Percentiles rank a stretch among this genome's conserved stretches.
Conservation (phyloP, 2,329 filamentous ascomycete species). For the Lasiodiplodia gonubiensis region DNA sequence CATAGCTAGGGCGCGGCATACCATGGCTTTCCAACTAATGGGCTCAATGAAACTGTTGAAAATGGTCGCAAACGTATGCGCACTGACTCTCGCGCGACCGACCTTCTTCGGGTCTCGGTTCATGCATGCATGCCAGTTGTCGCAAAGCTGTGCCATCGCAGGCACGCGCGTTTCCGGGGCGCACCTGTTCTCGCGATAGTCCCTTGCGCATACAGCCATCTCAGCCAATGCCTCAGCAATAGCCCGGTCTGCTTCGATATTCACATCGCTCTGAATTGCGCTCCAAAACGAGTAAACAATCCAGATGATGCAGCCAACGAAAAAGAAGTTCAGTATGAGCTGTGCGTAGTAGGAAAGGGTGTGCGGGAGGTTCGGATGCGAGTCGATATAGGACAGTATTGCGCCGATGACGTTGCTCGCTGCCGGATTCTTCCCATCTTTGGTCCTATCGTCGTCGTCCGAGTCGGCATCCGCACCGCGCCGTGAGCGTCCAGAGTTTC, state of each 20-base stretch:
- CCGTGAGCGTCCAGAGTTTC: slow-evolving; percentile 36
- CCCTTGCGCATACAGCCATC: slow-evolving; percentile 73
- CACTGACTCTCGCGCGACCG: slow-evolving; percentile 79
- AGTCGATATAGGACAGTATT: slow-evolving; percentile 67
- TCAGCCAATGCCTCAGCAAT: slow-evolving; percentile 72
- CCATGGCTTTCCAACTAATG: slow-evolving; percentile 83
- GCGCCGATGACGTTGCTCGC: slow-evolving; percentile 47
- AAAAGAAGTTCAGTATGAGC: slow-evolving; percentile 68
- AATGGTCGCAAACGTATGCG: slow-evolving; percentile 87
- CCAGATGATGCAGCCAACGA: slow-evolving; percentile 65
- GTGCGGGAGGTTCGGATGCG: slow-evolving; percentile 68
- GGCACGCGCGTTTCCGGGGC: slow-evolving; percentile 69
- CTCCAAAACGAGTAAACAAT: slow-evolving; percentile 71
- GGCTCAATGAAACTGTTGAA: slow-evolving; percentile 92
- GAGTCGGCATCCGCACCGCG: slow-evolving; percentile 29
- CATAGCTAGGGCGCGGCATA: slow-evolving; percentile 44
- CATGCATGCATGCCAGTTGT: slow-evolving; percentile 88
- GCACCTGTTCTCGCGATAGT: slow-evolving; percentile 80
- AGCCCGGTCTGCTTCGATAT: slow-evolving; percentile 71
- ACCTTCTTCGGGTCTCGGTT: slow-evolving; percentile 78
- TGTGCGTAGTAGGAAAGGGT: slow-evolving; percentile 72
- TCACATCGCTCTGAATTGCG: slow-evolving; percentile 76
- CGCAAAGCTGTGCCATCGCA: slow-evolving; percentile 74
- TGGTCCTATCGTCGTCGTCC: slow-evolving; percentile 36
- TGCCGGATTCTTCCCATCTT: slow-evolving; percentile 27